phyloP scores from a whole-genome alignment of 306 rosid genomes.

The Sesbania bispinosa region DNA sequence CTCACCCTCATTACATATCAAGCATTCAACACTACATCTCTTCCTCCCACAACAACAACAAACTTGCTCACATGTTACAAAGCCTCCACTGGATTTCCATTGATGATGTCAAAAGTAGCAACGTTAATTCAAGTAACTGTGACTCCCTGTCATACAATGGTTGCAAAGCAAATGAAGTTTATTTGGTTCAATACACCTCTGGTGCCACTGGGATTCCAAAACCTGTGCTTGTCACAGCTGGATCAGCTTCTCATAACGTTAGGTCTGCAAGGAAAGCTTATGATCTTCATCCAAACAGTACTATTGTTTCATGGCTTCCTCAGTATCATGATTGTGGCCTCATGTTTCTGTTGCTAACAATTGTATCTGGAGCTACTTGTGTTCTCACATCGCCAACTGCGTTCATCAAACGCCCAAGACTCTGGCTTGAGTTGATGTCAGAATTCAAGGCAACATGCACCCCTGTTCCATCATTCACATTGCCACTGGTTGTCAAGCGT shows the following conservation, averaged over 20 bases:
- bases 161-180: slow-evolving; percentile 47
- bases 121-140: not conserved
- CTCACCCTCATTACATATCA: slow-evolving; percentile 47
- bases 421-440: slow-evolving; percentile 69
- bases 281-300: slow-evolving; percentile 67
- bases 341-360: slow-evolving; percentile 65
- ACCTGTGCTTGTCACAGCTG: slow-evolving; percentile 74
- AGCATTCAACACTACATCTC: slow-evolving; percentile 35
- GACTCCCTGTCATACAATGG: slow-evolving; percentile 36
- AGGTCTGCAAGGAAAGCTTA: slow-evolving; percentile 67
- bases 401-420: slow-evolving; percentile 57
- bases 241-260: slow-evolving; percentile 75
- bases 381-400: slow-evolving; percentile 55
- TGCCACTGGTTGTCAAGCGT: slow-evolving; percentile 67
- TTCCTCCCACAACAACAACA: slow-evolving; percentile 20
- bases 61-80: slow-evolving; percentile 37
- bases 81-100: slow-evolving; percentile 53
- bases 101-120: slow-evolving; percentile 24
- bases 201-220: slow-evolving; percentile 74
- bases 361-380: slow-evolving; percentile 67
- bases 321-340: slow-evolving; percentile 89
- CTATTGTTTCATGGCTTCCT: slow-evolving; percentile 79
- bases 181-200: slow-evolving; percentile 78
- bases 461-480: slow-evolving; percentile 70
- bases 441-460: slow-evolving; percentile 69